phyloP scores from a whole-genome alignment of 2,329 filamentous ascomycete genomes.

The Zasmidium citrigriseum region DNA sequence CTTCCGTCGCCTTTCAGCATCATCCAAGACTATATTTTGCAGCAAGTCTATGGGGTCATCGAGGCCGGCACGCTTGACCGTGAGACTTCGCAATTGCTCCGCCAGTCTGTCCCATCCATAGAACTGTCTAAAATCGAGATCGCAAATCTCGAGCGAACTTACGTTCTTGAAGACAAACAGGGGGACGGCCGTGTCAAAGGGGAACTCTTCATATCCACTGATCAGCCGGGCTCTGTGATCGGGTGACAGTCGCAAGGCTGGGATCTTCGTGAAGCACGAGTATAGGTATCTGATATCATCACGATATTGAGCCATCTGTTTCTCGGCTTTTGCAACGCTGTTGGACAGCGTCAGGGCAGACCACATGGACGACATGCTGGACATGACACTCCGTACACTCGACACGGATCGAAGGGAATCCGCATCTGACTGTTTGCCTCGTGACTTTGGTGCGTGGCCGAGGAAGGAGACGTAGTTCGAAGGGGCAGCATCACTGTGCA shows the following conservation, averaged over 20 bases:
- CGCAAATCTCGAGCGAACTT: constrained; percentile 88
- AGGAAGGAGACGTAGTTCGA: constrained; percentile 96
- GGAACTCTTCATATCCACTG: constrained; percentile 93
- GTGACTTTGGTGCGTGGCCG: constrained; percentile 76
- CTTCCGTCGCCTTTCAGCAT: constrained; percentile 82
- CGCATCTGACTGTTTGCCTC: constrained; percentile 76
- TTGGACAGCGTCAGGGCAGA: constrained; percentile 81
- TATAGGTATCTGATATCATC: constrained; percentile 94
- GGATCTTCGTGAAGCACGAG: constrained; percentile 97
- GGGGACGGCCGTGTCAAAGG: constrained; percentile 94
- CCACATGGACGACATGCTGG: constrained; percentile 92
- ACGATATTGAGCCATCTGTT: constrained; percentile 81
- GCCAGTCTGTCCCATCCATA: constrained; percentile 95
- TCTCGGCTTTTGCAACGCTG: constrained; percentile 80
- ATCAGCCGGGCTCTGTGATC: constrained; percentile 91
- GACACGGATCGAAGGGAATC: constrained; percentile 94
- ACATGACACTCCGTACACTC: constrained; percentile 96
- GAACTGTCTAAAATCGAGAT: constrained; percentile 95
- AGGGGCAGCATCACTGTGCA: constrained; percentile 82
- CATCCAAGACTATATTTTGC: constrained; percentile 90
- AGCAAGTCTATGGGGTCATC: constrained; percentile 89
- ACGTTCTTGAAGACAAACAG: constrained; percentile 98
- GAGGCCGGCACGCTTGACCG: constrained; percentile 80
- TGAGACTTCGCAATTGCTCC: constrained; percentile 87
- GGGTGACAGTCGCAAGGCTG: constrained; percentile 84